Percentiles rank a stretch among this genome's conserved stretches.
Conservation (phyloP, 148 eudicot genomes). For the Silene conica region DNA sequence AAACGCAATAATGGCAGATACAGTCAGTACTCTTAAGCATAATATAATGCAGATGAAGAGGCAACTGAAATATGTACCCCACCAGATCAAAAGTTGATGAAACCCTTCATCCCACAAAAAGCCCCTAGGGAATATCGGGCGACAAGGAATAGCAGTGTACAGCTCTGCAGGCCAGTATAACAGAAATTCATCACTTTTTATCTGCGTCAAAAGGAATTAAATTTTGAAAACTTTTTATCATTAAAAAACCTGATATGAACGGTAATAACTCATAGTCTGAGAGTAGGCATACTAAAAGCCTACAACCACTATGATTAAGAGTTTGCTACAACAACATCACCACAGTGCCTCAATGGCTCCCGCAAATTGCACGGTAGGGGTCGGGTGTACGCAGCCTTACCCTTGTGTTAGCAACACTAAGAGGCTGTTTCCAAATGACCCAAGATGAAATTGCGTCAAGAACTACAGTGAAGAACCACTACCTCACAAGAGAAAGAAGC, state of each 20-base stretch:
- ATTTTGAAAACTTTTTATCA: conserved; percentile 23
- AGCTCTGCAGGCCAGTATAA: conserved; percentile 98
- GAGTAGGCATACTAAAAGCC: conserved; percentile 1
- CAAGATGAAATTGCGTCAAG: no score
- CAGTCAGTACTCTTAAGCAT: conserved; percentile 5
- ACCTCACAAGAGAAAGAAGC: no score
- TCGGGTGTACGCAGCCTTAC: no score
- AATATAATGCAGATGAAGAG: conserved; percentile 7
- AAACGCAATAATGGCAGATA: not conserved
- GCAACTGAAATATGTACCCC: conserved; percentile 24
- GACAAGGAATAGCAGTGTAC: conserved; percentile 97
- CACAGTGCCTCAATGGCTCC: no score
- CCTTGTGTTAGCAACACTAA: no score
- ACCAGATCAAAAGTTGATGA: conserved; percentile 94
- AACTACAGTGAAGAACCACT: no score
- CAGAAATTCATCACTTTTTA: conserved; percentile 43
- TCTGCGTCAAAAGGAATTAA: conserved; percentile 48
- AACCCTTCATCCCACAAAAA: conserved; percentile 99
- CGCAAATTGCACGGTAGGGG: no score
- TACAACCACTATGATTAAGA: not conserved
- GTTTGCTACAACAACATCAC: not conserved
- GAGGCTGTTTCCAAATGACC: no score
- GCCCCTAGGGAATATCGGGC: conserved; percentile 92
- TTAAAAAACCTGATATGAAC: not conserved
- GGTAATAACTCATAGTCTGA: conserved; percentile 1